Evolutionary conservation across 2,329 filamentous ascomycete genomes (phyloP), one percentile per base, ranked within the genome.

Genomic region (Drechslerella dactyloides): DNA sequence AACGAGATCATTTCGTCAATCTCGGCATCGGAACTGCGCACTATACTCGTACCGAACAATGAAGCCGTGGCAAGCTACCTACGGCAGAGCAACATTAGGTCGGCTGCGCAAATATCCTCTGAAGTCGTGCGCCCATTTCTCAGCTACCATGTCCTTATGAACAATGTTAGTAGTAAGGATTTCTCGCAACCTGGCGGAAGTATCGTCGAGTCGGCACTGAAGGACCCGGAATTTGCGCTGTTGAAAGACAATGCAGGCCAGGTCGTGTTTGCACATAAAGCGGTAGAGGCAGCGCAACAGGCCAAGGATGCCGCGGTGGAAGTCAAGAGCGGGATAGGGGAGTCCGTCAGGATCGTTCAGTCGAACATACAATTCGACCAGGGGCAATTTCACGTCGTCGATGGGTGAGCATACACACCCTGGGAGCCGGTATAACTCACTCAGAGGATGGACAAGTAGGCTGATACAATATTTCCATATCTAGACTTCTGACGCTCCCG

Each of bases 31-130:
- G 54, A 63, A 23, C 17, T 10, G n/a, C 60, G 52, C 7, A 72
- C 68, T 2, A 42, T 72, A 13, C 56, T 72, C 19, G 68, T 65
- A 17, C 68, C 68, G 0, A 72, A 72, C 30, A 64, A 72, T 27
- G n/a, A 60, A 2, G 68, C 68, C 19, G 56, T 72, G n/a, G 48
- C 44, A 21, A 42, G 37, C 0, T 72, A 35, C 42, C 54, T 72
- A 50, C 21, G 51, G 21, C 56, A 65, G 4, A 72, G 61, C 35
- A 46, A 72, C n/a, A 65, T 72, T 44, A 61, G 59, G 17, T 46
- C 54, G 1, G 48, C 60, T 3, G 48, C 60, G 7, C 60, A 72
- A n/a, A 27, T 72, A 17, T 40, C 48, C 17, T 27, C 44, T 2
- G 55, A 72, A 17, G 30, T 17, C 11, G 19, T 72, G 10, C 46